A percentile compares a stretch with the other conserved stretches of the same genome.
phyloP scores from a whole-genome alignment of 2,329 filamentous ascomycete genomes.

The Venturiaceae sp. region DNA sequence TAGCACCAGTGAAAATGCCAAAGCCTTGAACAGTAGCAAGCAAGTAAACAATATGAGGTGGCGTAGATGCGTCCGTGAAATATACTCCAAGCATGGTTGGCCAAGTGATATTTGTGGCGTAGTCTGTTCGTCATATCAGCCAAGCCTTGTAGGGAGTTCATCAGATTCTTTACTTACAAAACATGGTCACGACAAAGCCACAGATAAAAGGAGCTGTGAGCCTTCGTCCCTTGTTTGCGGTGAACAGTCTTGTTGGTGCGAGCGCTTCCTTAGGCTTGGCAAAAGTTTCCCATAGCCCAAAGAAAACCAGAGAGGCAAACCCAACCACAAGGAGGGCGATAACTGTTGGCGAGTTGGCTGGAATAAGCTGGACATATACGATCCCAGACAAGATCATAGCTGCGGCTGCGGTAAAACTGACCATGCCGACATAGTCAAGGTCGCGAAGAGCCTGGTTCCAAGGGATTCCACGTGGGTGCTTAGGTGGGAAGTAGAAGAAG shows the following conservation, averaged over 20 bases:
- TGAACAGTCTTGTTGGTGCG: conserved; percentile 37
- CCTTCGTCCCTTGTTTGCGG: conserved; percentile 33
- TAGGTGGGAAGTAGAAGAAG: conserved; percentile 10
- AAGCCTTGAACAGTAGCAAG: conserved; percentile 36
- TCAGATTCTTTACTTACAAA: conserved; percentile 12
- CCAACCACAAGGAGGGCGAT: conserved; percentile 22
- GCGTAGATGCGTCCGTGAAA: conserved; percentile 26
- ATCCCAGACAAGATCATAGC: conserved; percentile 22
- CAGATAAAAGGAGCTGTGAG: conserved; percentile 37
- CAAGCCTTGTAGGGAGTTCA: not conserved
- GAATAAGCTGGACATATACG: conserved; percentile 18
- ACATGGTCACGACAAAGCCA: conserved; percentile 40
- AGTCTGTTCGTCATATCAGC: not conserved
- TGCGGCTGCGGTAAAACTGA: conserved; percentile 18
- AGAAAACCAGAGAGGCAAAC: conserved; percentile 19
- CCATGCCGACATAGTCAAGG: conserved; percentile 21
- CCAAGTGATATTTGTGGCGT: conserved; percentile 30
- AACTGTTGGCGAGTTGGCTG: conserved; percentile 18
- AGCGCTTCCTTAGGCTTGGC: conserved; percentile 20
- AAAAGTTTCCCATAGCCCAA: conserved; percentile 23
- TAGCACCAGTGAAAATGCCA: conserved; percentile 15
- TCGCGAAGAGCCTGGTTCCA: conserved; percentile 16
- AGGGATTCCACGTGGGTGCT: conserved; percentile 10
- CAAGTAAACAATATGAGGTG: conserved; percentile 18
- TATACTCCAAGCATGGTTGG: conserved; percentile 39